Evolutionary conservation across 78 protist genomes (phyloP).

Genomic region (Polysphondylium violaceum): DNA sequence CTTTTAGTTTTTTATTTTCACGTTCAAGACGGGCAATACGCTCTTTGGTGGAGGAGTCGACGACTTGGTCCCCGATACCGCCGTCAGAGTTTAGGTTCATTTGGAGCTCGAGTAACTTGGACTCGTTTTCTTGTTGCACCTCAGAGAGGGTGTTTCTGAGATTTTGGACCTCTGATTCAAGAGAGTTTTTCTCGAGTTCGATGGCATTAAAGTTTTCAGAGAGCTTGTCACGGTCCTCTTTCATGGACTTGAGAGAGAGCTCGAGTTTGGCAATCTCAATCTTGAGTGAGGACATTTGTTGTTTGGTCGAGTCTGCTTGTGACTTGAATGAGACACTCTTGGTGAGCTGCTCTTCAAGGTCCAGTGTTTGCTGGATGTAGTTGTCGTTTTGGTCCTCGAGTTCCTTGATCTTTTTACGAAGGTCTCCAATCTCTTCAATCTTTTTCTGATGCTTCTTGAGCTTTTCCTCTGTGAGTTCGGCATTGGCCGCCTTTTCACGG

Average conservation of each 20-base stretch:
- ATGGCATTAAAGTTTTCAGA: neutral
- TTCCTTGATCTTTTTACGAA: slow-evolving; percentile 44
- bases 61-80: slow-evolving; percentile 42
- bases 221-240: slow-evolving; percentile 63
- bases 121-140: slow-evolving; percentile 39
- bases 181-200: slow-evolving; percentile 25
- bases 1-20: slow-evolving; percentile 65
- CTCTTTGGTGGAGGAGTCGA: slow-evolving; percentile 30
- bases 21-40: slow-evolving; percentile 68
- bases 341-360: slow-evolving; percentile 52
- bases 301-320: slow-evolving; percentile 53
- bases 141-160: neutral
- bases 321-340: slow-evolving; percentile 26
- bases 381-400: slow-evolving; percentile 61
- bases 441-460: slow-evolving; percentile 67
- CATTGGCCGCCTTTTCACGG: slow-evolving; percentile 45
- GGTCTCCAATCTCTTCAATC: slow-evolving; percentile 56
- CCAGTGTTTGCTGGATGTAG: slow-evolving; percentile 56
- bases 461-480: slow-evolving; percentile 57
- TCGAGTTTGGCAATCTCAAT: slow-evolving; percentile 65
- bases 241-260: slow-evolving; percentile 16
- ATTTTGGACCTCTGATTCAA: slow-evolving; percentile 6
- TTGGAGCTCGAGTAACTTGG: slow-evolving; percentile 13
- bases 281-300: slow-evolving; percentile 33
- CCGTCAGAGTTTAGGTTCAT: neutral